These are phyloP conservation scores for Cladorrhinum samala DNA, from an alignment of 495 filamentous ascomycete species.

Conservation along the genomic window DNA sequence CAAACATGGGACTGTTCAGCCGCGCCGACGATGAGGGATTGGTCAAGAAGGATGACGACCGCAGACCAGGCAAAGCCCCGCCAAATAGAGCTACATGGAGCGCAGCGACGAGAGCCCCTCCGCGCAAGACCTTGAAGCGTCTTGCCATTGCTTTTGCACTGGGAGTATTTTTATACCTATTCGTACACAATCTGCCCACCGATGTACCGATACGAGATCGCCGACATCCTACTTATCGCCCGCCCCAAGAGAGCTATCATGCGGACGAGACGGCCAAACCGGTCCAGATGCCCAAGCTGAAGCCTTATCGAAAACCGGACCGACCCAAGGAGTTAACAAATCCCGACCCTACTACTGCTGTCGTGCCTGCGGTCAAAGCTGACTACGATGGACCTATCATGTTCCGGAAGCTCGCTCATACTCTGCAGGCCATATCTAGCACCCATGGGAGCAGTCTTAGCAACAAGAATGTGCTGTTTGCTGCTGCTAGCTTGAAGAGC, in stretches of 20 bases:
- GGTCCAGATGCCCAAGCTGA: conserved; percentile 17
- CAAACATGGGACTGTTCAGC: conserved; percentile 38
- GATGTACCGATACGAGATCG: conserved; percentile 26
- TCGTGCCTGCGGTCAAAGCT: neutral
- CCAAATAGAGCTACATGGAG: conserved; percentile 28
- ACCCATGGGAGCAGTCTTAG: conserved; percentile 27
- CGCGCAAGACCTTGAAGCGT: conserved; percentile 35
- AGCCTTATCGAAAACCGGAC: conserved; percentile 9
- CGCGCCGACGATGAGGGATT: conserved; percentile 41
- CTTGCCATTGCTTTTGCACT: conserved; percentile 26
- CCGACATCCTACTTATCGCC: conserved; percentile 24
- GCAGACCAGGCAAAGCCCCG: conserved; percentile 27
- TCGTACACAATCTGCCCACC: conserved; percentile 39
- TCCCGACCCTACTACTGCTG: neutral
- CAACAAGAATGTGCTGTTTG: conserved; percentile 56
- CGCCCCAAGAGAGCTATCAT: no score
- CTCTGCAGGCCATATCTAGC: conserved; percentile 34
- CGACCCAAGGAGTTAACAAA: neutral
- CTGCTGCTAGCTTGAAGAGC: conserved; percentile 51
- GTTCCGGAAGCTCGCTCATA: conserved; percentile 31
- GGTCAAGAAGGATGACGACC: conserved; percentile 48
- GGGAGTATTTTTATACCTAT: conserved; percentile 33
- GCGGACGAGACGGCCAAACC: conserved; percentile 12
- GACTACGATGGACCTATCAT: conserved; percentile 35
- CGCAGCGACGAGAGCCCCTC: conserved; percentile 21